Evolutionary conservation across 306 rosid species (phyloP).

Genomic region (Lupinus albus): DNA sequence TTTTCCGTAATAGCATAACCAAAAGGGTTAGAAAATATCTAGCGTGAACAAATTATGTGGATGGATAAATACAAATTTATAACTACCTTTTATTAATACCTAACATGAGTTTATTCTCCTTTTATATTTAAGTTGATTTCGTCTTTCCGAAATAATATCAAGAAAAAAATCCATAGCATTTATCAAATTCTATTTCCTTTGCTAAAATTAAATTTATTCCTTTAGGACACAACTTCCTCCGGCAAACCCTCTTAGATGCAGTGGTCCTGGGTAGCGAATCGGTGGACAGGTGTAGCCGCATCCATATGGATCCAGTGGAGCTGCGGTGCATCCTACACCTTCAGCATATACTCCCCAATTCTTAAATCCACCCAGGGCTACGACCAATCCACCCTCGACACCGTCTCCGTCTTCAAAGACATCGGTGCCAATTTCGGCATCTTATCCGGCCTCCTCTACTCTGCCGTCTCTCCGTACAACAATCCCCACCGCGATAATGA

Average conservation of each 20-base stretch:
- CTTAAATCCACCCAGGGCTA: slow-evolving; percentile 77
- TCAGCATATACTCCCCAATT: slow-evolving; percentile 73
- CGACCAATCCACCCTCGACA: slow-evolving; percentile 86
- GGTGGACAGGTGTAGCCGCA: slow-evolving; percentile 67
- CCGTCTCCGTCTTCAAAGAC: slow-evolving; percentile 93
- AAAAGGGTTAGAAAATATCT: too few relatives aligned
- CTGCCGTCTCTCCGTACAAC: slow-evolving; percentile 56
- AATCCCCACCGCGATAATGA: neutral
- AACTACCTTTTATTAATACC: too few relatives aligned
- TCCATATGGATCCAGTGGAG: slow-evolving; percentile 83
- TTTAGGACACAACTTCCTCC: too few relatives aligned
- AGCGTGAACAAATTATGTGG: too few relatives aligned
- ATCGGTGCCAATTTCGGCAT: slow-evolving; percentile 84
- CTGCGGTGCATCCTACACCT: slow-evolving; percentile 87
- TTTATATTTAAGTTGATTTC: too few relatives aligned
- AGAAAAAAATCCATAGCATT: too few relatives aligned
- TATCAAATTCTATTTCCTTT: too few relatives aligned
- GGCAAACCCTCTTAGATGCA: slow-evolving; percentile 35
- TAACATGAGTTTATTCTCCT: too few relatives aligned
- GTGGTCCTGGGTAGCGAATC: slow-evolving; percentile 45
- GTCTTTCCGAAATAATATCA: too few relatives aligned
- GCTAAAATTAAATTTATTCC: too few relatives aligned
- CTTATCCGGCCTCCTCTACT: slow-evolving; percentile 75
- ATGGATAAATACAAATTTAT: too few relatives aligned
- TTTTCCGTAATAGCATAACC: too few relatives aligned